Conservation (phyloP, 345 rosid genomes). For the Boechera stricta region DNA sequence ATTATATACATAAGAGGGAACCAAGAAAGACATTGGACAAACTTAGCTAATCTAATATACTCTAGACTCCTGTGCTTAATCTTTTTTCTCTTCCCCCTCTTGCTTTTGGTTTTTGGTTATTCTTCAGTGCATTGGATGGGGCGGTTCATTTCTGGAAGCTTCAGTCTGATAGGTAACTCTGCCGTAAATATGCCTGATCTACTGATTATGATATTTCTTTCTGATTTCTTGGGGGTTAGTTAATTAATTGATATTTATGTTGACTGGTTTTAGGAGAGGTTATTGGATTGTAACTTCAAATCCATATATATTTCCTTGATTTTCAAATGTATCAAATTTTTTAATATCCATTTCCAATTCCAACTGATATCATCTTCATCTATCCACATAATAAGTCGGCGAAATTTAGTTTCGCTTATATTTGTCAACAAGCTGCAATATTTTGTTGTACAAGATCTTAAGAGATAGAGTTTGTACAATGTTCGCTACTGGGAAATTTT, state of each 20-base stretch:
- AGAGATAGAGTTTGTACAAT: background rate
- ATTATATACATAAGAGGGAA: constrained; percentile 13
- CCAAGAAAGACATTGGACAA: constrained; percentile 5
- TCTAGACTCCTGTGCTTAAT: constrained; percentile 21
- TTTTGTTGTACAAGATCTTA: background rate
- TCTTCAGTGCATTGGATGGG: constrained; percentile 49
- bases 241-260: background rate
- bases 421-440: constrained; percentile 11
- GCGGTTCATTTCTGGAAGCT: constrained; percentile 49
- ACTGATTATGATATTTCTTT: constrained; percentile 9
- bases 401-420: background rate
- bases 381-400: background rate
- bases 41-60: constrained; percentile 4
- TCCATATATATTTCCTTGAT: constrained; percentile 1
- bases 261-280: background rate
- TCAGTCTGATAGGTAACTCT: constrained; percentile 41
- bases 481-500: constrained; percentile 4
- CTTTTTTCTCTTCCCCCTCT: background rate
- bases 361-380: constrained; percentile 12
- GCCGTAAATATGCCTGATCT: constrained; percentile 16
- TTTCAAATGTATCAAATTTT: background rate
- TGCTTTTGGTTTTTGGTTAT: constrained; percentile 14
- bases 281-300: constrained; percentile 2
- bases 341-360: background rate
- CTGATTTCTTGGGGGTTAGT: background rate